These are phyloP conservation scores for Glonium stellatum DNA, from an alignment of 495 filamentous ascomycete species.

Conservation along the genomic window DNA sequence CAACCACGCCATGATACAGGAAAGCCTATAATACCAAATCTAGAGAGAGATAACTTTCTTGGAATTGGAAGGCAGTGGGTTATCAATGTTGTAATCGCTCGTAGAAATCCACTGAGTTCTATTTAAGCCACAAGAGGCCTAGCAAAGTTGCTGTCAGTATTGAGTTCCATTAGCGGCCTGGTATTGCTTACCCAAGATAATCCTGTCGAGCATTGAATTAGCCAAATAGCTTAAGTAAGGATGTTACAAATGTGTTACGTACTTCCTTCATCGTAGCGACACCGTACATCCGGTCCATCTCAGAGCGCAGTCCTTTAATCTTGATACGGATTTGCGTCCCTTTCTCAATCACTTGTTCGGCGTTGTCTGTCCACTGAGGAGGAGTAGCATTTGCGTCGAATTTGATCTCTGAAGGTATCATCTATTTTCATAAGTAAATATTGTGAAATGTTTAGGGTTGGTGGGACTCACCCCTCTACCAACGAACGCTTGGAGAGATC, in stretches of 20 bases:
- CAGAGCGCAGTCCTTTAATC: constrained; percentile 82
- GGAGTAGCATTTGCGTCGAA: constrained; percentile 64
- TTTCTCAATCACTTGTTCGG: constrained; percentile 87
- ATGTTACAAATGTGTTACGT: constrained; percentile 3
- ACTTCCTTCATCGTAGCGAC: constrained; percentile 93
- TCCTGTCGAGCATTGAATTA: constrained; percentile 17
- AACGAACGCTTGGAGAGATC: constrained; percentile 83
- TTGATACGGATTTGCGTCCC: constrained; percentile 89
- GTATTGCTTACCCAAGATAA: constrained; percentile 18
- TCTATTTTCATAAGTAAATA: constrained; percentile 44
- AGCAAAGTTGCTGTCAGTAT: not conserved
- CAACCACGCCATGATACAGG: too few species aligned
- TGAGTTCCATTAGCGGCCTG: not conserved
- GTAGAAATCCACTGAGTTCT: not conserved
- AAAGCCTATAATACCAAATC: too few species aligned
- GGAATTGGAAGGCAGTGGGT: too few species aligned
- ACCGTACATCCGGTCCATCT: constrained; percentile 88
- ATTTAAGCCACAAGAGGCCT: not conserved
- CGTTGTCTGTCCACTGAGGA: constrained; percentile 41
- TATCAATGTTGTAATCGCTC: too few species aligned
- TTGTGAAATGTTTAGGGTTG: not conserved
- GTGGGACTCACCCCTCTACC: constrained; percentile 63
- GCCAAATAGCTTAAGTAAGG: not conserved
- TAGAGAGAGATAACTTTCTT: too few species aligned
- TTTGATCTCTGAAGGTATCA: constrained; percentile 86